phyloP scores from a whole-genome alignment of 2,329 filamentous ascomycete genomes.

The Fusarium algeriense region DNA sequence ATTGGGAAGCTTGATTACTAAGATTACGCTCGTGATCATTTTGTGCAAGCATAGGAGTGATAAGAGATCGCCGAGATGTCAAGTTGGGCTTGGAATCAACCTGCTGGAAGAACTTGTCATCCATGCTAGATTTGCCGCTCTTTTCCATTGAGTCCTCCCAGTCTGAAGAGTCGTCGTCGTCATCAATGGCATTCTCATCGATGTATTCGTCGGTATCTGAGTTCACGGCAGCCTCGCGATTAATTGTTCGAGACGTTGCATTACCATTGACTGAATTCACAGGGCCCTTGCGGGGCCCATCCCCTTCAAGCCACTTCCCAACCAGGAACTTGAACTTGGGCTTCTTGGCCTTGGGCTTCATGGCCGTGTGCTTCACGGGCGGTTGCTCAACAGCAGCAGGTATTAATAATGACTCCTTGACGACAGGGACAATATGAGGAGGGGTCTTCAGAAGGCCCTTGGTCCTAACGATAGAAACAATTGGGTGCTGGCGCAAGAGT shows the following conservation, averaged over 20 bases:
- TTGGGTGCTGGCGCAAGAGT: constrained; percentile 79
- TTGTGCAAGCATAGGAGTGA: constrained; percentile 88
- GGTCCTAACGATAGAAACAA: constrained; percentile 92
- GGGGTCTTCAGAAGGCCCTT: no score
- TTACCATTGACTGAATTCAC: constrained; percentile 86
- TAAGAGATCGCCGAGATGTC: constrained; percentile 85
- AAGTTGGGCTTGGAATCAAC: constrained; percentile 90
- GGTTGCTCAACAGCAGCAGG: no score
- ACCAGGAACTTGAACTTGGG: no score
- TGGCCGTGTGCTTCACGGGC: no score
- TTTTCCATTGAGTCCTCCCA: constrained; percentile 80
- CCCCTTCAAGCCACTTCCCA: no score
- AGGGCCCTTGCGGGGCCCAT: constrained; percentile 72
- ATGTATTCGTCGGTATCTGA: constrained; percentile 76
- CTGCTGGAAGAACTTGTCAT: constrained; percentile 87
- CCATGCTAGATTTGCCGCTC: constrained; percentile 84
- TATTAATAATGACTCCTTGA: no score
- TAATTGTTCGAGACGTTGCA: constrained; percentile 75
- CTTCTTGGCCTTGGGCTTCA: no score
- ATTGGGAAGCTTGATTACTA: constrained; percentile 75
- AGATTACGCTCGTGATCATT: constrained; percentile 77
- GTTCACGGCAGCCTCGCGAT: constrained; percentile 64
- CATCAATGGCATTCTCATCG: constrained; percentile 85
- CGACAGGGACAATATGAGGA: constrained; percentile 91
- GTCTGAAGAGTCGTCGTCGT: constrained; percentile 73